Percentiles rank a stretch among this genome's conserved stretches.
Evolutionary conservation across 768 basidiomycete genomes (phyloP).

Genomic region (Psilocybe tampanensis): DNA sequence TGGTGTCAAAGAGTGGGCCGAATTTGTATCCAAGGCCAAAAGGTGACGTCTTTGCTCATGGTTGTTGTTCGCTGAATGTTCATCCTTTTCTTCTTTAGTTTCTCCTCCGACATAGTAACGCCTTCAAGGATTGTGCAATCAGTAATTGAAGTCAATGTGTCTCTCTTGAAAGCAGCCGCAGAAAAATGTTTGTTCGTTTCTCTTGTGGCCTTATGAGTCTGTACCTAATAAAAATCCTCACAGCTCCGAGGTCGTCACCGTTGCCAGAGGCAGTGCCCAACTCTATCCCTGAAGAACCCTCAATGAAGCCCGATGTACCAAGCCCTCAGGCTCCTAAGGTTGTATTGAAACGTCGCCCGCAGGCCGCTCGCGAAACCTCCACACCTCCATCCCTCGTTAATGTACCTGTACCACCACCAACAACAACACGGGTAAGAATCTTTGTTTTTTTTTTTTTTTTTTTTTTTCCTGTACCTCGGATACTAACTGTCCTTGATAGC

Average conservation of each 20-base stretch:
- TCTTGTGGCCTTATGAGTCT: not conserved
- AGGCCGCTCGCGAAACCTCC: slow-evolving; percentile 42
- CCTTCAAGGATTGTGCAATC: slow-evolving; percentile 55
- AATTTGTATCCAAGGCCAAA: slow-evolving; percentile 51
- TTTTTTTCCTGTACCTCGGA: not conserved
- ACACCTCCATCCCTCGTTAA: not conserved
- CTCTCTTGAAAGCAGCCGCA: slow-evolving; percentile 23
- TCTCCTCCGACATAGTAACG: slow-evolving; percentile 43
- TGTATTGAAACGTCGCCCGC: slow-evolving; percentile 36
- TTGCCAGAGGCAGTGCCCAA: slow-evolving; percentile 56
- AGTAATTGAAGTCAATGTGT: slow-evolving; percentile 39
- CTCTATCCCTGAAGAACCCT: slow-evolving; percentile 53
- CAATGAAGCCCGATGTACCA: slow-evolving; percentile 32
- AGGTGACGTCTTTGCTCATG: slow-evolving; percentile 38
- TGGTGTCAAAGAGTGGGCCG: slow-evolving; percentile 60
- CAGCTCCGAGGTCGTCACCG: slow-evolving; percentile 31
- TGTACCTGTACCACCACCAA: too few relatives aligned
- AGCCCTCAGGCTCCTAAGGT: slow-evolving; percentile 17
- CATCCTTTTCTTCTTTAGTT: slow-evolving; percentile 26
- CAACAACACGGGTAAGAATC: too few relatives aligned
- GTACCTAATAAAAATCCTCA: not conserved
- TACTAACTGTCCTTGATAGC: not conserved
- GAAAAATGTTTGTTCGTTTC: slow-evolving; percentile 11
- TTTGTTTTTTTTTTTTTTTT: not conserved
- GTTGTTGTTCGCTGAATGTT: not conserved